phyloP scores from a whole-genome alignment of 148 eudicot species.

The Spergularia bocconei region DNA sequence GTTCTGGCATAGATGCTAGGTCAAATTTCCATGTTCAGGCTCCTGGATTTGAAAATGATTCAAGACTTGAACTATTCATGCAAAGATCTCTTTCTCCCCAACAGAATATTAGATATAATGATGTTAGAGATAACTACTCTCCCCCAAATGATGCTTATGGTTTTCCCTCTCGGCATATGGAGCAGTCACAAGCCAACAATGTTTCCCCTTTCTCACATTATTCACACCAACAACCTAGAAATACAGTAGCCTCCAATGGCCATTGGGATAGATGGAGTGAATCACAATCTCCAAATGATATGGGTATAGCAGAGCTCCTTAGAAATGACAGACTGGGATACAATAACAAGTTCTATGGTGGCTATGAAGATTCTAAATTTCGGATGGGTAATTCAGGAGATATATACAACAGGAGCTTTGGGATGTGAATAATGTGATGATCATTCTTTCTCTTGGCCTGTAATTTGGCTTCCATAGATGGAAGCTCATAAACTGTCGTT shows the following conservation, averaged over 20 bases:
- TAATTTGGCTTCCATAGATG: conserved; percentile 21
- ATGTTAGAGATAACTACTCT: conserved; percentile 43
- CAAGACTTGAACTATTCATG: conserved; percentile 60
- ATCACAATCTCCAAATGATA: conserved; percentile 39
- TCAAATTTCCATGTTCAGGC: conserved; percentile 49
- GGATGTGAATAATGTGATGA: conserved; percentile 62
- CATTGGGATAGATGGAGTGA: conserved; percentile 71
- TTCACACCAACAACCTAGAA: conserved; percentile 53
- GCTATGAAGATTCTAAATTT: conserved; percentile 60
- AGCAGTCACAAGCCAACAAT: conserved; percentile 43
- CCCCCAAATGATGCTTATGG: conserved; percentile 47
- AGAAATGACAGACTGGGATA: conserved; percentile 63
- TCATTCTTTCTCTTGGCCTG: conserved; percentile 18
- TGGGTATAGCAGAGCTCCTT: conserved; percentile 49
- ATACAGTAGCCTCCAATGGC: conserved; percentile 49
- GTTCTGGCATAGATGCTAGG: conserved; percentile 47
- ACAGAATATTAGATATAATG: conserved; percentile 56
- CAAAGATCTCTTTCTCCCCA: conserved; percentile 64
- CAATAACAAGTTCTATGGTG: conserved; percentile 49
- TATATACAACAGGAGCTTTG: conserved; percentile 66
- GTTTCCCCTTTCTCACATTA: conserved; percentile 41
- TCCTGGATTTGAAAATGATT: conserved; percentile 57
- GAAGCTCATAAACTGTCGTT: conserved; percentile 19
- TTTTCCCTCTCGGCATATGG: conserved; percentile 53
- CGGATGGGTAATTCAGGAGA: conserved; percentile 65